Percentiles rank a stretch among this genome's conserved stretches.
These are phyloP conservation scores for Hordeum pubiflorum DNA, from an alignment of 202 grass and related monocot species.

Conservation along the genomic window DNA sequence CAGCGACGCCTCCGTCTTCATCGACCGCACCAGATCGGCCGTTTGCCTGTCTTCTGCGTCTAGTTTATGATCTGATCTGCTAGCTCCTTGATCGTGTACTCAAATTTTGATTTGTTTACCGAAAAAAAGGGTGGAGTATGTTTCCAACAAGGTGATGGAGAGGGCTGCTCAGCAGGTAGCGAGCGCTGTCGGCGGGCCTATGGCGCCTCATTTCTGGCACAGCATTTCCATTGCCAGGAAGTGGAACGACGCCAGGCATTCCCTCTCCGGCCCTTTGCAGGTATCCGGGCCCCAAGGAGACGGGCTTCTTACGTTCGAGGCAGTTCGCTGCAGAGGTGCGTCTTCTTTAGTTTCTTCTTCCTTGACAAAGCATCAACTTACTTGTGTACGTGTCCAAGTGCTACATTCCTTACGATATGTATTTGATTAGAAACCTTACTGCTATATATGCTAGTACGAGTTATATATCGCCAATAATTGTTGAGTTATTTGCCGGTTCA, in stretches of 20 bases:
- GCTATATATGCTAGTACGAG: too few relatives aligned
- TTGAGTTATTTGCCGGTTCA: too few relatives aligned
- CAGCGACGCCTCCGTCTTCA: slow-evolving; percentile 49
- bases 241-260: slow-evolving; percentile 31
- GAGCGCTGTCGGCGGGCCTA: slow-evolving; percentile 44
- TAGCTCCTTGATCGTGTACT: too few relatives aligned
- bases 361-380: too few relatives aligned
- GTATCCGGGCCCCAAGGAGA: slow-evolving; percentile 49
- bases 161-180: slow-evolving; percentile 57
- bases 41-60: too few relatives aligned
- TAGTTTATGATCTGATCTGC: too few relatives aligned
- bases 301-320: slow-evolving; percentile 71
- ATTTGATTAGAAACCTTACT: too few relatives aligned
- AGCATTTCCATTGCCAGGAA: slow-evolving; percentile 40
- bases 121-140: not conserved
- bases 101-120: too few relatives aligned
- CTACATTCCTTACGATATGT: too few relatives aligned
- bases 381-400: too few relatives aligned
- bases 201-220: slow-evolving; percentile 55
- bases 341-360: not conserved
- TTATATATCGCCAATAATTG: too few relatives aligned
- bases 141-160: slow-evolving; percentile 64
- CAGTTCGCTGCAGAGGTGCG: slow-evolving; percentile 53
- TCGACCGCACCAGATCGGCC: slow-evolving; percentile 38
- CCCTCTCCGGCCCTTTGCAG: slow-evolving; percentile 57